Conservation (phyloP, 306 rosid species). For the Corylus americana region DNA sequence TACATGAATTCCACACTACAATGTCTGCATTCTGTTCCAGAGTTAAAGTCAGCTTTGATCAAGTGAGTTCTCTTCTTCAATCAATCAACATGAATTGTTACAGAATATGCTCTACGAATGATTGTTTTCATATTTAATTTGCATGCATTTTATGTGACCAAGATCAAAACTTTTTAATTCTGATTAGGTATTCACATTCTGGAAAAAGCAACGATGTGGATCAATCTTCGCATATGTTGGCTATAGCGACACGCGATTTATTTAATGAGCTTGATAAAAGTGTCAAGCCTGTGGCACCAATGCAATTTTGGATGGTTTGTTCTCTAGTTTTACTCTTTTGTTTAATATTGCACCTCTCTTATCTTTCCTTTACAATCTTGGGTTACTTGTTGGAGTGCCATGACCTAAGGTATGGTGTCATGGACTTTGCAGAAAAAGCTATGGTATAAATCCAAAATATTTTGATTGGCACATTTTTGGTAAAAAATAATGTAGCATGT, state of each 20-base stretch:
- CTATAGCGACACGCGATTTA: slow-evolving; percentile 87
- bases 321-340: slow-evolving; percentile 20
- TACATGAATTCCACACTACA: slow-evolving; percentile 98
- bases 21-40: slow-evolving; percentile 98
- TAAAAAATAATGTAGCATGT: not conserved
- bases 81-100: slow-evolving; percentile 14
- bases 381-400: slow-evolving; percentile 3
- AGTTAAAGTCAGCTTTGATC: slow-evolving; percentile 88
- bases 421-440: not conserved
- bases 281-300: slow-evolving; percentile 92
- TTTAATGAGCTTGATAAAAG: slow-evolving; percentile 89
- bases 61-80: slow-evolving; percentile 50
- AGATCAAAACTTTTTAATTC: slow-evolving; percentile 23
- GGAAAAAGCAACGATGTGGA: slow-evolving; percentile 82
- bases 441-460: not conserved
- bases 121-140: not conserved
- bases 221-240: slow-evolving; percentile 89
- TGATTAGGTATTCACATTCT: slow-evolving; percentile 69
- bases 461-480: not conserved
- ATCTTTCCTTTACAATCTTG: not conserved
- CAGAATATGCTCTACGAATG: not conserved
- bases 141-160: slow-evolving; percentile 19
- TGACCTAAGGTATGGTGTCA: not conserved
- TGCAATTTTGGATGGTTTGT: slow-evolving; percentile 99
- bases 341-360: slow-evolving; percentile 6